Evolutionary conservation across 257 asterid genomes (phyloP).

Genomic region (Mitragyna speciosa): DNA sequence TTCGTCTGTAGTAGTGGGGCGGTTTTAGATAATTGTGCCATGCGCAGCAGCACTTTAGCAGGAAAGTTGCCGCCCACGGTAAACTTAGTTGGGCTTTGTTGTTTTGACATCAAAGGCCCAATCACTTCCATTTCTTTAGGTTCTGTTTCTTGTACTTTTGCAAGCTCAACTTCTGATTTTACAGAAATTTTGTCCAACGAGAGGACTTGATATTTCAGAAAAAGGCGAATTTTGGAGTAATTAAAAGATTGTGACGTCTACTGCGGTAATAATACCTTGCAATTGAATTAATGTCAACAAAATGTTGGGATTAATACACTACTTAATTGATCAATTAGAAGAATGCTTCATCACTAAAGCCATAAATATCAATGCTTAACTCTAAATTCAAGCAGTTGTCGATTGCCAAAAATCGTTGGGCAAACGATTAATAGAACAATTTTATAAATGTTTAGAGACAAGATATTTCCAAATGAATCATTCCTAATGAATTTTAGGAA

Average conservation of each 20-base stretch:
- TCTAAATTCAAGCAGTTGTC: too few species aligned
- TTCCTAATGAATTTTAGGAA: neutral
- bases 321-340: too few species aligned
- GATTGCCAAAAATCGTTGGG: too few species aligned
- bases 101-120: too few species aligned
- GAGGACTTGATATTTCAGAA: neutral
- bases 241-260: neutral
- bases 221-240: neutral
- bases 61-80: neutral
- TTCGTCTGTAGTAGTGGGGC: too few species aligned
- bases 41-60: neutral
- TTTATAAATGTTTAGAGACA: neutral
- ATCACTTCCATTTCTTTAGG: too few species aligned
- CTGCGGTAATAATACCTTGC: neutral
- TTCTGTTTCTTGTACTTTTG: too few species aligned
- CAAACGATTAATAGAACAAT: neutral
- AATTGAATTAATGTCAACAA: neutral
- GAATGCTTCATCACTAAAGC: too few species aligned
- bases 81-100: too few species aligned
- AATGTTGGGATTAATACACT: too few species aligned
- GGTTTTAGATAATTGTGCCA: constrained; percentile 5
- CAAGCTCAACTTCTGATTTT: neutral
- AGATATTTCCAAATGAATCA: neutral
- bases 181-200: neutral
- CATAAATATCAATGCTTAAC: too few species aligned